These are phyloP conservation scores for Suillus hirtellus DNA, from an alignment of 768 basidiomycete genomes.

Conservation along the genomic window DNA sequence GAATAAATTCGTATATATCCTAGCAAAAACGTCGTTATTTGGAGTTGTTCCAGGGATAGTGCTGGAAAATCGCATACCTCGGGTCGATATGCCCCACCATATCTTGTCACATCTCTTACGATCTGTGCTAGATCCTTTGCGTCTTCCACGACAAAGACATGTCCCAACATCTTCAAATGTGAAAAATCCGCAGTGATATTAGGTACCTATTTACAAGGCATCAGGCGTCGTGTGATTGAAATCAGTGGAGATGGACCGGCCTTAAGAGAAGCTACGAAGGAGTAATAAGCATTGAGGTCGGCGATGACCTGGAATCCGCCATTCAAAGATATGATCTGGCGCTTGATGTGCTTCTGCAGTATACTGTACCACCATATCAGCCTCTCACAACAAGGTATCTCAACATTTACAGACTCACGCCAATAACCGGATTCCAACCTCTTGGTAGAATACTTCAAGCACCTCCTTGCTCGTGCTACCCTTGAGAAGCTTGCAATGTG, in stretches of 20 bases:
- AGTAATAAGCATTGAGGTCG: conserved; percentile 91
- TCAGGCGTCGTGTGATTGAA: background rate
- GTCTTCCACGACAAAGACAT: conserved; percentile 93
- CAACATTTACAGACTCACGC: conserved; percentile 54
- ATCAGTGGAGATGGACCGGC: conserved; percentile 33
- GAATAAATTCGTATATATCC: conserved; percentile 97
- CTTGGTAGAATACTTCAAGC: conserved; percentile 96
- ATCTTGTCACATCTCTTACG: conserved; percentile 91
- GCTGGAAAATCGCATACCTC: conserved; percentile 57
- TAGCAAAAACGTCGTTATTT: conserved; percentile 22
- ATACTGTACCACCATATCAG: conserved; percentile 52
- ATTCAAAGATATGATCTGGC: conserved; percentile 91
- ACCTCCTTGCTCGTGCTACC: conserved; percentile 97
- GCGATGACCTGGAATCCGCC: conserved; percentile 97
- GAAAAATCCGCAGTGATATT: conserved; percentile 88
- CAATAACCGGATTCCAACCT: conserved; percentile 89
- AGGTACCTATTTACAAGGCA: conserved; percentile 50
- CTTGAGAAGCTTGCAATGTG: conserved; percentile 87
- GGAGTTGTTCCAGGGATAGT: background rate
- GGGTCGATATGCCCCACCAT: conserved; percentile 92
- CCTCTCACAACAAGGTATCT: conserved; percentile 2
- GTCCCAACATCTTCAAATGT: conserved; percentile 94
- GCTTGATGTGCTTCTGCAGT: conserved; percentile 93
- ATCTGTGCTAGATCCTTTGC: conserved; percentile 97
- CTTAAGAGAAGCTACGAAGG: conserved; percentile 85